Conservation (phyloP, 2,329 filamentous ascomycete genomes). For the Septoria petroselini region DNA sequence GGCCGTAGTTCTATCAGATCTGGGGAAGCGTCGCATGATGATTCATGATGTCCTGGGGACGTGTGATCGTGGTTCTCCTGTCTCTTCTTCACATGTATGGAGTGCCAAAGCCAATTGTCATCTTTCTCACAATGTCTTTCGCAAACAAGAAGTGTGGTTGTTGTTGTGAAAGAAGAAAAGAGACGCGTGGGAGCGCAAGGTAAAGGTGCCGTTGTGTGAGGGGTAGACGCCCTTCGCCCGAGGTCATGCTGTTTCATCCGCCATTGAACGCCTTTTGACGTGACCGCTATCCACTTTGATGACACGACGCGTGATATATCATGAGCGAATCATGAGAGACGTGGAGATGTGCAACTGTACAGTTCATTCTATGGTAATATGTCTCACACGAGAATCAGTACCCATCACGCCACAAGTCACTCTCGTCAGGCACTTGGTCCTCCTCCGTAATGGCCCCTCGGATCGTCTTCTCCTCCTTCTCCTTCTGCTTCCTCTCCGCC, state of each 20-base stretch:
- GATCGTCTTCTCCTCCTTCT: constrained; percentile 58
- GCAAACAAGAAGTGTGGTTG: neutral
- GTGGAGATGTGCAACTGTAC: too few species aligned
- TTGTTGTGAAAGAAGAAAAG: neutral
- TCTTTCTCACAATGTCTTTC: too few species aligned
- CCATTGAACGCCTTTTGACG: neutral
- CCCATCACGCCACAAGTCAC: constrained; percentile 58
- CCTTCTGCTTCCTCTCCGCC: constrained; percentile 67
- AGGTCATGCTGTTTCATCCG: constrained; percentile 11
- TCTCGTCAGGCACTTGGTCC: constrained; percentile 58
- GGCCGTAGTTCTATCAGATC: neutral
- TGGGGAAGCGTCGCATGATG: too few species aligned
- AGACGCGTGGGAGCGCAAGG: constrained; percentile 1
- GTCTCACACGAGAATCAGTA: constrained; percentile 11
- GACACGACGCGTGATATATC: neutral
- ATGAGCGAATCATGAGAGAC: neutral
- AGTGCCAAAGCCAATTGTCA: too few species aligned
- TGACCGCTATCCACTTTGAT: neutral
- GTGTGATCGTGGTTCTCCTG: too few species aligned
- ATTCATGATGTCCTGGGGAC: too few species aligned
- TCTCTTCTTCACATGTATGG: too few species aligned
- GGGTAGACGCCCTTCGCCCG: neutral
- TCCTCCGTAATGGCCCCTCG: constrained; percentile 54
- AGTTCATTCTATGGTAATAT: too few species aligned
- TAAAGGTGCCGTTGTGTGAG: constrained; percentile 6